These are phyloP conservation scores for Pythium pyrilobum DNA, from an alignment of 352 stramenopile species.

Conservation along the genomic window DNA sequence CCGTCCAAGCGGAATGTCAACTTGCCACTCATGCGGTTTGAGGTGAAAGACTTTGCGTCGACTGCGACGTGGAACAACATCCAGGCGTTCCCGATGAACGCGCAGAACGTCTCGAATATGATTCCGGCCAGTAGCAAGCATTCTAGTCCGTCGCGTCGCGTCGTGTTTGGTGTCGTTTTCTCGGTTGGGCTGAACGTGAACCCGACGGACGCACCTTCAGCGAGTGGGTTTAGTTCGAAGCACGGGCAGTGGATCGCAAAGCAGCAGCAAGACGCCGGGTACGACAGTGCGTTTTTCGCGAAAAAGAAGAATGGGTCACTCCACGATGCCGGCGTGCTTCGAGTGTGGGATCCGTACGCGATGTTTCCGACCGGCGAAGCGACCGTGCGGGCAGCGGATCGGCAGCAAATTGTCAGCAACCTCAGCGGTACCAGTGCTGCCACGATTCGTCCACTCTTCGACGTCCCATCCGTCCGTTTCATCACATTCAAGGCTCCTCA, in stretches of 20 bases:
- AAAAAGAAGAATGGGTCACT: constrained; percentile 20
- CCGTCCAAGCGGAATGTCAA: constrained; percentile 1
- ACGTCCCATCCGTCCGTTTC: not conserved
- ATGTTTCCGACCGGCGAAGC: constrained; percentile 34
- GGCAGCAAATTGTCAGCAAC: not conserved
- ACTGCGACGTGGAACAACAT: constrained; percentile 17
- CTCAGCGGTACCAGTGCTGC: not conserved
- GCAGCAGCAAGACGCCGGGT: constrained; percentile 35
- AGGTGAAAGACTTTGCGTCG: constrained; percentile 32
- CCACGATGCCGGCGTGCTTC: constrained; percentile 11
- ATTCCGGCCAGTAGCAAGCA: not conserved
- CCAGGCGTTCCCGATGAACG: not conserved
- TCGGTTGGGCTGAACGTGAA: constrained; percentile 11
- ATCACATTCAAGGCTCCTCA: constrained; percentile 2
- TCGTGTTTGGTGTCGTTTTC: constrained; percentile 20
- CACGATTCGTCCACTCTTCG: not conserved
- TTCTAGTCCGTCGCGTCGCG: not conserved
- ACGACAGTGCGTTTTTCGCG: constrained; percentile 36
- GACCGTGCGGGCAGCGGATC: not conserved
- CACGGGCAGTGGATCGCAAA: constrained; percentile 30
- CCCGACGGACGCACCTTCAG: constrained; percentile 9
- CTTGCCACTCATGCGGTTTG: constrained; percentile 22
- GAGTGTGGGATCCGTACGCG: constrained; percentile 40
- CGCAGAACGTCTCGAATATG: constrained; percentile 7
- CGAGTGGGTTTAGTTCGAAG: constrained; percentile 5